phyloP scores from a whole-genome alignment of 148 eudicot species.

The Rhododendron simsii region DNA sequence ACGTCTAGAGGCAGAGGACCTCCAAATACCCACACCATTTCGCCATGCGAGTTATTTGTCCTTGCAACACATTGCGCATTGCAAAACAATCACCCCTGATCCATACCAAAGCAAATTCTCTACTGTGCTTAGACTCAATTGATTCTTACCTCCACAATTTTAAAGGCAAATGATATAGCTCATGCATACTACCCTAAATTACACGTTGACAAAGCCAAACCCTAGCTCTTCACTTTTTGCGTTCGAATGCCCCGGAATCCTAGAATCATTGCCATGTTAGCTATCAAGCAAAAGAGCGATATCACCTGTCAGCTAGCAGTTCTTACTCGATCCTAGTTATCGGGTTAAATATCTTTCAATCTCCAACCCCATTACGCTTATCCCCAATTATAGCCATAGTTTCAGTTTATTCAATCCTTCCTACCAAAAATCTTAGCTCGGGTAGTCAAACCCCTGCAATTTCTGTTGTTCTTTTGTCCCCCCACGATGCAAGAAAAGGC shows the following conservation, averaged over 20 bases:
- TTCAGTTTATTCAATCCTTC: neutral
- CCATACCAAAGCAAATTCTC: neutral
- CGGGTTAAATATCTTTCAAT: neutral
- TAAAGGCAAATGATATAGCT: neutral
- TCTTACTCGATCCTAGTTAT: neutral
- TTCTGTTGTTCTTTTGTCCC: neutral
- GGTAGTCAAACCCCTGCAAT: neutral
- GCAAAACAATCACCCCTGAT: neutral
- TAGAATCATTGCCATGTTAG: neutral
- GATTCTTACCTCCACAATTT: neutral
- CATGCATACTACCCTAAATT: neutral
- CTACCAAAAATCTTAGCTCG: neutral
- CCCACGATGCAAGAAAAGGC: neutral
- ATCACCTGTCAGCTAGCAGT: neutral
- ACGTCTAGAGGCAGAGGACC: too few species aligned
- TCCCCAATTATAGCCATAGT: neutral
- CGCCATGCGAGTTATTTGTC: neutral
- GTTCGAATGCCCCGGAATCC: neutral
- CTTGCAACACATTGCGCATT: neutral
- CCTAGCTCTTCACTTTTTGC: neutral
- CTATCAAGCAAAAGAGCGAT: neutral
- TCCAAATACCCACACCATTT: neutral
- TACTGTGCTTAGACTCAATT: neutral
- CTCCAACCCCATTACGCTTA: neutral
- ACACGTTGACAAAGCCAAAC: neutral